Evolutionary conservation across 1,139 yeast genomes (phyloP), one percentile per base, ranked within the genome.

Genomic region (Protomyces gravidus): DNA sequence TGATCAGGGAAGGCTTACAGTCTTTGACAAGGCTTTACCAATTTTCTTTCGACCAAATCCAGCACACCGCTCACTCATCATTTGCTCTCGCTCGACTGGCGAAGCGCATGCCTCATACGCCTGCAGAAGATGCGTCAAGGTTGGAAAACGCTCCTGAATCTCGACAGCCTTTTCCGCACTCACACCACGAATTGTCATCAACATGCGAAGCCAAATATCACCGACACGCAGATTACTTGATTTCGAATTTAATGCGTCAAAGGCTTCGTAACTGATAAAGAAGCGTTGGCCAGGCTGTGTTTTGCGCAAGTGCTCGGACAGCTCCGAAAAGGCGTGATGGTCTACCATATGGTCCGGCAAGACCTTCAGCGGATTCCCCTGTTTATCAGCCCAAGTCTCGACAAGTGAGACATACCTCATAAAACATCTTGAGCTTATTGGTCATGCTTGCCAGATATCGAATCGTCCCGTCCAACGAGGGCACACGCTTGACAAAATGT

Each of bases 131-230:
- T 66, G 68, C 39, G 73, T 72, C 0, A 96, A 95, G 0, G 95
- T 87, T 5, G 80, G 78, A 66, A 78, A 89, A 48, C 76, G 69
- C 50, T 71, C 75, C 70, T 90, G 97, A 6, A 94, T 82, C 2
- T 82, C 81, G 9, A 83, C 70, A 0, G 98, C 98, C 69, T 86
- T 88, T 64, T 90, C 97, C 47, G 89, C 73, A 0, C 96, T 82
- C 0, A 92, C 77, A 0, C 98, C 98, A 62, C 81, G 78, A 1
- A 86, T 78, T 1, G 90, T 78, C 86, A 89, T 82, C 26, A 94
- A 76, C 85, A 89, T 83, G 50, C 81, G 76, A 2, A 89, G 74
- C 66, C 82, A 92, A 66, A 89, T 74, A 65, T 92, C 97, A 50
- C 82, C 82, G 0, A 89, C 82, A 0, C 95, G 26, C 27, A 17